phyloP scores from a whole-genome alignment of 495 filamentous ascomycete species.

The Trichoderma gamsii region DNA sequence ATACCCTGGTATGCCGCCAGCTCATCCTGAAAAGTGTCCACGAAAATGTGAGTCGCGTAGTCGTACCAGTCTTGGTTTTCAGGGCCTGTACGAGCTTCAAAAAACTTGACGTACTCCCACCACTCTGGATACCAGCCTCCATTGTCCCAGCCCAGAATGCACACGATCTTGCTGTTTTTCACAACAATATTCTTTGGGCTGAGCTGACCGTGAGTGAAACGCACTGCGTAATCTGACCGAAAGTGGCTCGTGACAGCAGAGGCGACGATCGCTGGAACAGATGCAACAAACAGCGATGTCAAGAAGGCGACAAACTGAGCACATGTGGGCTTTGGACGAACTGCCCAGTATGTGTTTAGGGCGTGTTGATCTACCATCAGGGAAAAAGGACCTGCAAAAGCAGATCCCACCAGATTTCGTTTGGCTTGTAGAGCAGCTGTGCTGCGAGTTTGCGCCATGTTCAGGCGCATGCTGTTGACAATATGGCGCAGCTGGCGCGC shows the following conservation, averaged over 20 bases:
- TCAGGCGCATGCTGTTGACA: background rate
- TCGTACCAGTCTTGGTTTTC: slow-evolving; percentile 11
- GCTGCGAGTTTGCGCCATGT: background rate
- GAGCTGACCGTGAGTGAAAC: slow-evolving; percentile 30
- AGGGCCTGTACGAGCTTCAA: background rate
- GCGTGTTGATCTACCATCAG: background rate
- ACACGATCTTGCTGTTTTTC: slow-evolving; percentile 28
- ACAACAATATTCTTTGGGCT: slow-evolving; percentile 29
- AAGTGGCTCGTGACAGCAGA: background rate
- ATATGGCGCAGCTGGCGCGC: background rate
- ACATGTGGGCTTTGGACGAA: background rate
- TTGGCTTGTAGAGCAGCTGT: background rate
- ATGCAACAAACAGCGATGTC: background rate
- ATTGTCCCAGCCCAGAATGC: slow-evolving; percentile 47
- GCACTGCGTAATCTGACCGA: background rate
- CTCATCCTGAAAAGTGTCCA: background rate
- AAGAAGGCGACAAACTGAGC: background rate
- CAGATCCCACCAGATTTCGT: background rate
- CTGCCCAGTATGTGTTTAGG: slow-evolving; percentile 1
- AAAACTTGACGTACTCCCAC: slow-evolving; percentile 38
- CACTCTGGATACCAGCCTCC: slow-evolving; percentile 51
- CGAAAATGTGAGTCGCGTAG: background rate
- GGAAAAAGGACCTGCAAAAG: background rate
- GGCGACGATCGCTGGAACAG: background rate
- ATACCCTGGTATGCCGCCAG: background rate